Percentiles rank a stretch among this genome's conserved stretches.
These are phyloP conservation scores for Nemania sp. DNA, from an alignment of 2,329 filamentous ascomycete genomes.

Conservation along the genomic window DNA sequence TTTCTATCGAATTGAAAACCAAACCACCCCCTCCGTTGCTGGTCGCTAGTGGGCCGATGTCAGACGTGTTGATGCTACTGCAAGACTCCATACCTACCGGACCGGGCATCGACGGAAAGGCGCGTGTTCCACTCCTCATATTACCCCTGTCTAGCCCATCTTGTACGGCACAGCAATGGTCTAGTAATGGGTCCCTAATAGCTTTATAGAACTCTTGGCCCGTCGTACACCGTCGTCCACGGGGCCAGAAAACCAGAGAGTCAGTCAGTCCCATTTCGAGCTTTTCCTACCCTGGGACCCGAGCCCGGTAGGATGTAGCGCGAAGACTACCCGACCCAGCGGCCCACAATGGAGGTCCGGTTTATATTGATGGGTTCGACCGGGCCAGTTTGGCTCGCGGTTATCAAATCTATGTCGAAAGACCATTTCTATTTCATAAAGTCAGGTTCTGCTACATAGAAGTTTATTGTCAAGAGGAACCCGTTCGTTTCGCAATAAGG, in stretches of 20 bases:
- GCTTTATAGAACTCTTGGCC: neutral
- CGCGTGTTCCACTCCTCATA: neutral
- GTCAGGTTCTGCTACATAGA: no score
- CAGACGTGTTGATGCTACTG: neutral
- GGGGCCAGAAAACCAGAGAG: neutral
- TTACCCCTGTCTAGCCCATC: slow-evolving; percentile 14
- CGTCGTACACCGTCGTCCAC: neutral
- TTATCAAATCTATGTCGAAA: neutral
- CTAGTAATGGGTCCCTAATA: slow-evolving; percentile 8
- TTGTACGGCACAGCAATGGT: neutral
- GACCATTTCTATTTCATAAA: no score
- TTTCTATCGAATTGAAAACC: neutral
- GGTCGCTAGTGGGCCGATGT: neutral
- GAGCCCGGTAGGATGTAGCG: slow-evolving; percentile 4
- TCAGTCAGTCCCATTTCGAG: slow-evolving; percentile 10
- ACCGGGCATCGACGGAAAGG: neutral
- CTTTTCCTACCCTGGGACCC: slow-evolving; percentile 17
- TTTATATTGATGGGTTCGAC: slow-evolving; percentile 3
- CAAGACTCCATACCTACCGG: neutral
- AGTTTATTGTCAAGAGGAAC: no score
- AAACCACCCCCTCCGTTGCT: neutral
- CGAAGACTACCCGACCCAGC: neutral
- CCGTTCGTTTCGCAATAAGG: no score
- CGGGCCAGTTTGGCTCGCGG: neutral
- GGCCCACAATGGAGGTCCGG: slow-evolving; percentile 4